These are phyloP conservation scores for Penicillium antarcticum DNA, from an alignment of 495 filamentous ascomycete genomes.

Conservation along the genomic window DNA sequence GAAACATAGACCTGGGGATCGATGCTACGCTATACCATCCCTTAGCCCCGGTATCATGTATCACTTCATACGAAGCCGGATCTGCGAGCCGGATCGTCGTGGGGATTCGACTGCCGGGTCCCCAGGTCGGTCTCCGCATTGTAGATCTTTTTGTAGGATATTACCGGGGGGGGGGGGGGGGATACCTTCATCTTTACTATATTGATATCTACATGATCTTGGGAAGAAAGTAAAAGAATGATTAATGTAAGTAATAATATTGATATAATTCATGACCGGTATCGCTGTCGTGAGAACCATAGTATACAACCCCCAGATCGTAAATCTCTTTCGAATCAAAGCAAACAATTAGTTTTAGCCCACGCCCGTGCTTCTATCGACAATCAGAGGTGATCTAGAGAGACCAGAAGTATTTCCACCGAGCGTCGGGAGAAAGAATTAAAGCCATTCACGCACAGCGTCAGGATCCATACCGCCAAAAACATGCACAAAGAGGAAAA, in stretches of 20 bases:
- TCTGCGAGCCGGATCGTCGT: too few species aligned
- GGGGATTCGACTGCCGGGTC: too few species aligned
- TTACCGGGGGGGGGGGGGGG: too few species aligned
- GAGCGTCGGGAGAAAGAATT: constrained; percentile 7
- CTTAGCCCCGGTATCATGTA: too few species aligned
- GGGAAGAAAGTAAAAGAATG: not conserved
- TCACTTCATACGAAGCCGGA: too few species aligned
- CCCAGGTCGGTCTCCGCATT: too few species aligned
- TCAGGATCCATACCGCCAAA: constrained; percentile 16
- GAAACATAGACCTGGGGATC: too few species aligned
- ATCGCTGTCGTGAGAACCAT: not conserved
- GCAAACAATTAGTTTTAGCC: constrained; percentile 2
- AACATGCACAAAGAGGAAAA: constrained; percentile 24
- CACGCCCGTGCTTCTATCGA: not conserved
- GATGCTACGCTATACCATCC: too few species aligned
- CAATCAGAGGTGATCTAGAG: not conserved
- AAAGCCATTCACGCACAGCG: constrained; percentile 22
- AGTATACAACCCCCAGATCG: constrained; percentile 6
- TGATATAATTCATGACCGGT: constrained; percentile 2
- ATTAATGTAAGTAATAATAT: not conserved
- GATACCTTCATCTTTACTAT: not conserved
- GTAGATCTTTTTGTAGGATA: too few species aligned
- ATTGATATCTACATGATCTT: not conserved
- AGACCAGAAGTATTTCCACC: not conserved
- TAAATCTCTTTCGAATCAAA: constrained; percentile 4